A percentile compares a stretch with the other conserved stretches of the same genome.
phyloP scores from a whole-genome alignment of 1,284 basidiomycete species.

The Amylostereum chailletii region DNA sequence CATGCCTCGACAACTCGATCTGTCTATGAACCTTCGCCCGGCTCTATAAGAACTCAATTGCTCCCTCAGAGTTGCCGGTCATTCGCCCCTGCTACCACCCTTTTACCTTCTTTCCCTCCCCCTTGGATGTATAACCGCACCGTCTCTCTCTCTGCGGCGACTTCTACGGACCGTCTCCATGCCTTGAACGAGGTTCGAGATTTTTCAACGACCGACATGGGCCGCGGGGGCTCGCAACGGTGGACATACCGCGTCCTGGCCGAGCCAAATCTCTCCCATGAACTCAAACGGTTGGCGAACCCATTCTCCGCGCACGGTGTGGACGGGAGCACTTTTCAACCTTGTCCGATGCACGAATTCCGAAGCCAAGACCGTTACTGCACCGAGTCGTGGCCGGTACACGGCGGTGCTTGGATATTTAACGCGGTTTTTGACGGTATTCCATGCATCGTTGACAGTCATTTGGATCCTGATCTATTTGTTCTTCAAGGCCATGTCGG shows the following conservation, averaged over 20 bases:
- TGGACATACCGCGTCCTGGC: slow-evolving; percentile 48
- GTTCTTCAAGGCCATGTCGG: slow-evolving; percentile 45
- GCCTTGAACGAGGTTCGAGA: slow-evolving; percentile 44
- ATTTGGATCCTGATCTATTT: slow-evolving; percentile 3
- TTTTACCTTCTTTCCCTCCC: slow-evolving; percentile 7
- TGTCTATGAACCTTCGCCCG: too few relatives aligned
- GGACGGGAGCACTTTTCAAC: slow-evolving; percentile 51
- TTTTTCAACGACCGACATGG: slow-evolving; percentile 50
- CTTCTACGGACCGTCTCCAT: slow-evolving; percentile 36
- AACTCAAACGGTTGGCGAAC: slow-evolving; percentile 31
- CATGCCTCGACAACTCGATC: too few relatives aligned
- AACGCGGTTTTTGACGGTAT: slow-evolving; percentile 55
- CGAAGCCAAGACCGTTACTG: slow-evolving; percentile 48
- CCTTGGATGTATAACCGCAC: slow-evolving; percentile 25
- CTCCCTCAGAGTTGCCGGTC: too few relatives aligned
- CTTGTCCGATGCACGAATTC: slow-evolving; percentile 39
- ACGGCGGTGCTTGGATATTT: slow-evolving; percentile 47
- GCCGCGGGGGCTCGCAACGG: slow-evolving; percentile 36
- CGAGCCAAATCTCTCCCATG: slow-evolving; percentile 36
- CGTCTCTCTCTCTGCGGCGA: slow-evolving; percentile 34
- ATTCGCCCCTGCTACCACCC: background rate
- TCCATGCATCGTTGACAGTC: slow-evolving; percentile 1
- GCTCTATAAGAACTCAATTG: too few relatives aligned
- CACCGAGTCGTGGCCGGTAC: slow-evolving; percentile 45
- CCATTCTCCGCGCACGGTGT: slow-evolving; percentile 29